Evolutionary conservation across 805 yeast genomes (phyloP).

Genomic region (Wickerhamomyces subpelliculosus): DNA sequence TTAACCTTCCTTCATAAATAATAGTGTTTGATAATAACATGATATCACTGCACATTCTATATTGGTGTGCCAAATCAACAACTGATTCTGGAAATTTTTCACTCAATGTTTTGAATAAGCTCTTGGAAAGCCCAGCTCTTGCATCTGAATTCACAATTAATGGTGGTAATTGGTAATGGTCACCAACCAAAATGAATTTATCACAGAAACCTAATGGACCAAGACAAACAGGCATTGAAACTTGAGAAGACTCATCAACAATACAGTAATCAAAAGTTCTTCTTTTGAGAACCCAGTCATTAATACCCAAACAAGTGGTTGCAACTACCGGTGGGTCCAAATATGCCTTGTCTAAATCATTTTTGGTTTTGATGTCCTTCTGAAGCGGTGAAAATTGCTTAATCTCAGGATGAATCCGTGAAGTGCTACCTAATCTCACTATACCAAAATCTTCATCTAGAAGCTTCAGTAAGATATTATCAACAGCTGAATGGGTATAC

Average conservation of each 20-base stretch:
- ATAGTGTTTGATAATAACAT: slow-evolving; percentile 76
- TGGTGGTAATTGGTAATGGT: slow-evolving; percentile 91
- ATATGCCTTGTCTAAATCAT: slow-evolving; percentile 41
- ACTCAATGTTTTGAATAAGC: slow-evolving; percentile 70
- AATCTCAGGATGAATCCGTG: slow-evolving; percentile 57
- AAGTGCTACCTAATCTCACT: slow-evolving; percentile 58
- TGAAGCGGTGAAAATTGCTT: slow-evolving; percentile 42
- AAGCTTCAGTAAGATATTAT: slow-evolving; percentile 80
- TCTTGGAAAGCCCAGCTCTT: slow-evolving; percentile 50
- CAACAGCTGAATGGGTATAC: slow-evolving; percentile 94
- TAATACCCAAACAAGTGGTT: slow-evolving; percentile 76
- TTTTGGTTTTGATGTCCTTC: slow-evolving; percentile 31
- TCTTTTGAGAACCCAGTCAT: slow-evolving; percentile 49
- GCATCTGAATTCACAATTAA: slow-evolving; percentile 69
- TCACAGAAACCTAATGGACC: slow-evolving; percentile 81
- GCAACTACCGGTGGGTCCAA: slow-evolving; percentile 72
- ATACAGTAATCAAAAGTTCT: slow-evolving; percentile 84
- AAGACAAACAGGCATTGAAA: slow-evolving; percentile 81
- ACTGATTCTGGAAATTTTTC: slow-evolving; percentile 68
- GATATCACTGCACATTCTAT: slow-evolving; percentile 88
- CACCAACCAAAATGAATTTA: slow-evolving; percentile 90
- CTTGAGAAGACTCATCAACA: slow-evolving; percentile 94
- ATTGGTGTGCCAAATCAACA: slow-evolving; percentile 74
- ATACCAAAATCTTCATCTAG: slow-evolving; percentile 39
- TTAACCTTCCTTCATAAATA: slow-evolving; percentile 67